Base-by-base conservation (phyloP, 169 alveolate genomes). In the Perkinsus chesapeaki region DNA sequence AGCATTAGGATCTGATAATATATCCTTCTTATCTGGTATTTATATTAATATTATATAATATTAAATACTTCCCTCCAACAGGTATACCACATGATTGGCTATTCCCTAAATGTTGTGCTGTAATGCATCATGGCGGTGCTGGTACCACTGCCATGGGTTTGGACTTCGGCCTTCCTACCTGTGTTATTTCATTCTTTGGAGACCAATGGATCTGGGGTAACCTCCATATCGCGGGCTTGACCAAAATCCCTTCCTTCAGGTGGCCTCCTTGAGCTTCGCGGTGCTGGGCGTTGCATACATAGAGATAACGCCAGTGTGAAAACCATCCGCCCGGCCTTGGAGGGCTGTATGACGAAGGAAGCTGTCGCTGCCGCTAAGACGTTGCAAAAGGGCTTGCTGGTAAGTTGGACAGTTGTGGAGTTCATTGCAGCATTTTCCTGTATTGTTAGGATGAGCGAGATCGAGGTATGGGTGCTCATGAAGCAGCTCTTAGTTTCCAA, bases 151-250 rank as follows among this genome's bases (percentile, higher is more conserved):
- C 92, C 20, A 39, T 39, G 47, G 92, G 92, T 3, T 38, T 91
- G 60, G 38, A 38, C 72, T 39, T 39, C 38, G 92, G 92, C 92
- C 47, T 23, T 23, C 92, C 92, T 7, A 91, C 92, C 47, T 38
- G 34, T 72, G 60, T 91, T 19, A 39, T 91, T n/a, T 39, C 92
- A 10, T 91, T 91, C 48, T 91, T 91, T 37, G 92, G 92, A 38
- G 92, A 91, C 60, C 92, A 91, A 37, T 91, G 39, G 72, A 38
- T 91, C 92, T 91, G 92, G 92, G 92, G 92, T 27, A 39, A 91
- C 39, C 20, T 5, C 43, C 16, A 3, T 10, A 82, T n/a, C n/a
- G 39, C n/a, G 1, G 92, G 92, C 43, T n/a, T n/a, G 92, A 3
- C 36, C n/a, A n/a, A n/a, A 82, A 20, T 60, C 27, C 82, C n/a